Conservation (phyloP, 345 rosid species). For the Citrus medica region DNA sequence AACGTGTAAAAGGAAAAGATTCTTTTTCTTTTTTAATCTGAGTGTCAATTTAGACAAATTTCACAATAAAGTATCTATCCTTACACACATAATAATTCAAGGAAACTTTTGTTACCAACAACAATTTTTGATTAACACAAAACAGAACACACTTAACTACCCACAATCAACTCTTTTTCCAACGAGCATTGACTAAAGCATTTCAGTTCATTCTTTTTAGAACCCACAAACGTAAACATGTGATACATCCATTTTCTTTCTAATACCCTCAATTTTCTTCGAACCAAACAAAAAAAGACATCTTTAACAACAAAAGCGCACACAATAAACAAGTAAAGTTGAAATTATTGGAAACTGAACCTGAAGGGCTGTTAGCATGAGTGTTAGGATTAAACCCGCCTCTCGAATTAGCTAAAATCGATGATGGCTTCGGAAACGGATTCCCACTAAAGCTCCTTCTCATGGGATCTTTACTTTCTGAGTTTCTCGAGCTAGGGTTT, state of each 20-base stretch:
- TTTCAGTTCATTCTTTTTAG: not conserved
- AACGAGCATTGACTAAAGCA: not conserved
- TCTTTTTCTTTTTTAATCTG: not conserved
- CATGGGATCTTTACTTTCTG: slow-evolving; percentile 50
- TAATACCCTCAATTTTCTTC: not conserved
- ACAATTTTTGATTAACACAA: not conserved
- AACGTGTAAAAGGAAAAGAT: not conserved
- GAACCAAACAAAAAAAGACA: not conserved
- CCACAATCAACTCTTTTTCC: not conserved
- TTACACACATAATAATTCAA: too few species aligned
- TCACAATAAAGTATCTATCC: too few species aligned
- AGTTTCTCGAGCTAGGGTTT: slow-evolving; percentile 49
- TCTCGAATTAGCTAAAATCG: slow-evolving; percentile 33
- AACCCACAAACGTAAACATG: not conserved
- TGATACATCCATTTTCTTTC: not conserved
- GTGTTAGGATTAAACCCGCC: slow-evolving; percentile 43
- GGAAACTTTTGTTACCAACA: not conserved
- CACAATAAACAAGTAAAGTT: not conserved
- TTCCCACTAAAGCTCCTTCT: slow-evolving; percentile 66
- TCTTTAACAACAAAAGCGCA: not conserved
- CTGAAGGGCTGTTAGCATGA: slow-evolving; percentile 62
- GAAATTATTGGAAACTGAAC: slow-evolving; percentile 22
- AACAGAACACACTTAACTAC: not conserved
- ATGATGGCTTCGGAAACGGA: slow-evolving; percentile 54
- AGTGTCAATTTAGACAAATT: too few species aligned